A percentile compares a stretch with the other conserved stretches of the same genome.
Conservation (phyloP, 2,329 filamentous ascomycete genomes). For the Aspergillus oerlinghausenensis region DNA sequence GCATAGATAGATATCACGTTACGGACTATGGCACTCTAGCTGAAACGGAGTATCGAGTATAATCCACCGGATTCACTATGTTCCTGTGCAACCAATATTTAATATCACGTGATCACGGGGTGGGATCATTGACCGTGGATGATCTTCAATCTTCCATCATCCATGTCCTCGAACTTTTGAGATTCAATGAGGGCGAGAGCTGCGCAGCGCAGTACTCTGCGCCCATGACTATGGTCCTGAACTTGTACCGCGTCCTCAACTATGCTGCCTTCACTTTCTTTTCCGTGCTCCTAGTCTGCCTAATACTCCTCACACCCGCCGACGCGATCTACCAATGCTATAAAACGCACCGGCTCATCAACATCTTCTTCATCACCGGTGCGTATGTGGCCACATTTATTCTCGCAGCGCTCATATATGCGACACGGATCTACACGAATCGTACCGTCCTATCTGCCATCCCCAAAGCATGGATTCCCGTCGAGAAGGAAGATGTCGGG, state of each 20-base stretch:
- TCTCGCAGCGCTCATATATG: conserved; percentile 71
- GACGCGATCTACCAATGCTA: conserved; percentile 78
- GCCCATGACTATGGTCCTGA: conserved; percentile 28
- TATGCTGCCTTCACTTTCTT: conserved; percentile 71
- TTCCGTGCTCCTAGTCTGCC: conserved; percentile 64
- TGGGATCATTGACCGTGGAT: not conserved
- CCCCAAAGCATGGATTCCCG: conserved; percentile 78
- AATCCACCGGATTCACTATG: not conserved
- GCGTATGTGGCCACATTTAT: conserved; percentile 69
- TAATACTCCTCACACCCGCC: conserved; percentile 74
- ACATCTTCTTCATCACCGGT: conserved; percentile 76
- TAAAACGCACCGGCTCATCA: conserved; percentile 62
- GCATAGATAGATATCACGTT: not conserved
- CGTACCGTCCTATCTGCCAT: conserved; percentile 74
- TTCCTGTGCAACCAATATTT: not conserved
- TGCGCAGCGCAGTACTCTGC: conserved; percentile 18
- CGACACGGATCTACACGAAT: conserved; percentile 80
- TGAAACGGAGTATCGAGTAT: not conserved
- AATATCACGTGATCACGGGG: not conserved
- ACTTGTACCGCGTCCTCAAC: conserved; percentile 75
- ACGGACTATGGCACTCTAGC: not conserved
- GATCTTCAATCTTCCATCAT: not conserved
- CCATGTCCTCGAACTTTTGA: not conserved
- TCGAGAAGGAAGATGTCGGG: conserved; percentile 78
- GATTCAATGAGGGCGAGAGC: conserved; percentile 1